Evolutionary conservation across 75 land plant genomes (phyloP), one percentile per base, ranked within the genome.

Genomic region (Selaginella tamariscina): DNA sequence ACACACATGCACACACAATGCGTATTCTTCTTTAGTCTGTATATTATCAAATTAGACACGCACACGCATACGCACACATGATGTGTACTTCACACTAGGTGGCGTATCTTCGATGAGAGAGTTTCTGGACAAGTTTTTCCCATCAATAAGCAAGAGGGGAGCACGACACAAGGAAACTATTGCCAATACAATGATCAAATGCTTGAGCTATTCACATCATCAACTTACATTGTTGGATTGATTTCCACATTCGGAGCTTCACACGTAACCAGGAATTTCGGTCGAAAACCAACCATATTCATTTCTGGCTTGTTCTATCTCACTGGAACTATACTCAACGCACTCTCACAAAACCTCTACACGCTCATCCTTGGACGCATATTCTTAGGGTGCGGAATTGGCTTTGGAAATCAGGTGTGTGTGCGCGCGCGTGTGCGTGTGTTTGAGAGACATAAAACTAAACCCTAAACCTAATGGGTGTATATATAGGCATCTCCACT

Each of bases 401-500:
- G 49, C 15, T 39, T 39, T 39, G 49, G 49, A 39, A 39, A 39
- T 15, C 49, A 39, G 49, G 49, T 39, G 49, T 5, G 49, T 15
- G 49, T 39, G 5, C 15, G 5, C 15, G 11, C n/a, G n/a, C n/a
- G n/a, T n/a, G n/a, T n/a, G n/a, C n/a, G n/a, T n/a, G n/a, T n/a
- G n/a, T n/a, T n/a, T n/a, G n/a, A n/a, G n/a, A n/a, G n/a, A n/a
- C n/a, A n/a, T n/a, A n/a, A n/a, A n/a, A n/a, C n/a, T n/a, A n/a
- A n/a, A n/a, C n/a, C n/a, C n/a, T n/a, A n/a, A n/a, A n/a, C n/a
- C n/a, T n/a, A n/a, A n/a, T n/a, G n/a, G n/a, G n/a, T 39, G 11
- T 39, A 5, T 39, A 5, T 2, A 56, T 56, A 69, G 71, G 71
- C 67, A 1, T 39, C 56, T 2, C 75, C 75, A n/a, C 27, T 68